These are phyloP conservation scores for Babjeviella inositovora DNA, from an alignment of 805 yeast species.

Conservation along the genomic window DNA sequence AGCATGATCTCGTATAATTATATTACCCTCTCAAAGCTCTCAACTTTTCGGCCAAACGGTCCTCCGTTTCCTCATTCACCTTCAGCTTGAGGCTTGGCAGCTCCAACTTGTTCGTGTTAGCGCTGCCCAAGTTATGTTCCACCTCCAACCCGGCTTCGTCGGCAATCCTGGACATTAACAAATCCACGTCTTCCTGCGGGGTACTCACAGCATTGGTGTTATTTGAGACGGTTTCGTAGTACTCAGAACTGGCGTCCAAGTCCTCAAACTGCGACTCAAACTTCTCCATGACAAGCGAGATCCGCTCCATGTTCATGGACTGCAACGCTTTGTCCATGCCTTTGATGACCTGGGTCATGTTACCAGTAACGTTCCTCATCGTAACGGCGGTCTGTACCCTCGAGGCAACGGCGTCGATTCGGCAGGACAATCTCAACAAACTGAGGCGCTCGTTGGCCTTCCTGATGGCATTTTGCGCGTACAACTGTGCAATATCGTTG, in stretches of 20 bases:
- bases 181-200: slow-evolving; percentile 92
- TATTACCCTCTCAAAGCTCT: slow-evolving; percentile 49
- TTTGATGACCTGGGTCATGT: slow-evolving; percentile 82
- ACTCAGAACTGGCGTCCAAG: slow-evolving; percentile 82
- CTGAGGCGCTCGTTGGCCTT: slow-evolving; percentile 79
- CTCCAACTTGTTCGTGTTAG: slow-evolving; percentile 19
- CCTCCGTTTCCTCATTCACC: slow-evolving; percentile 64
- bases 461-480: slow-evolving; percentile 92
- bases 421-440: slow-evolving; percentile 63
- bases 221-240: slow-evolving; percentile 82
- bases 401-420: slow-evolving; percentile 92
- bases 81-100: slow-evolving; percentile 9
- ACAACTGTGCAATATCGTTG: slow-evolving; percentile 82
- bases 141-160: slow-evolving; percentile 95
- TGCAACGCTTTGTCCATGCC: slow-evolving; percentile 97
- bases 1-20: too few relatives aligned
- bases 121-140: slow-evolving; percentile 62
- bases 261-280: slow-evolving; percentile 95
- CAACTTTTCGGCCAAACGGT: slow-evolving; percentile 71
- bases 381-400: slow-evolving; percentile 97
- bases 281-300: slow-evolving; percentile 91
- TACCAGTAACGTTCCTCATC: slow-evolving; percentile 88
- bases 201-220: slow-evolving; percentile 79
- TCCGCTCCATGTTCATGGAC: slow-evolving; percentile 87
- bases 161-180: slow-evolving; percentile 80